A percentile compares a stretch with the other conserved stretches of the same genome.
phyloP scores from a whole-genome alignment of 176 grass and related monocot genomes.

The Carex cristatella region DNA sequence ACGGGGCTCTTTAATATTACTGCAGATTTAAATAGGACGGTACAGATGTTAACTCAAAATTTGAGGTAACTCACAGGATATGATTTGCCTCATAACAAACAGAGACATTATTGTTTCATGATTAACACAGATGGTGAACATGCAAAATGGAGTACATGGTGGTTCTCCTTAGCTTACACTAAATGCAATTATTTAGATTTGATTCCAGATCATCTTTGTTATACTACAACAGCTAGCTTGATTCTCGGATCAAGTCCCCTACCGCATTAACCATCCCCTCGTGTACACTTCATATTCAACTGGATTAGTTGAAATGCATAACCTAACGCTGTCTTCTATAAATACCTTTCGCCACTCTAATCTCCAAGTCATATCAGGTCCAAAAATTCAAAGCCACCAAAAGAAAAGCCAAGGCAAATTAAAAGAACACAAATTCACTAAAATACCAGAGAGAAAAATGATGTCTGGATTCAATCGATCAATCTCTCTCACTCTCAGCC shows the following conservation, averaged over 20 bases:
- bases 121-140: background rate
- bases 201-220: background rate
- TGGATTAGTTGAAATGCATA: background rate
- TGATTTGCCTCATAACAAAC: background rate
- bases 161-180: background rate
- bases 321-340: background rate
- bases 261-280: background rate
- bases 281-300: background rate
- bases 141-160: background rate
- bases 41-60: no score
- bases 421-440: background rate
- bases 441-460: constrained; percentile 24
- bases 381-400: background rate
- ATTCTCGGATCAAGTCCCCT: constrained; percentile 41
- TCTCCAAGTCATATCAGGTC: background rate
- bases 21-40: no score
- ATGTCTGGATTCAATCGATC: constrained; percentile 50
- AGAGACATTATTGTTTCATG: background rate
- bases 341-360: background rate
- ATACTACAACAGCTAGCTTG: background rate
- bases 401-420: background rate
- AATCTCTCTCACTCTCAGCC: constrained; percentile 48
- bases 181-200: background rate
- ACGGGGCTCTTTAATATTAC: no score
- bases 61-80: no score